These are phyloP conservation scores for Berkeleyomyces rouxiae DNA, from an alignment of 2,329 filamentous ascomycete genomes.

Conservation along the genomic window DNA sequence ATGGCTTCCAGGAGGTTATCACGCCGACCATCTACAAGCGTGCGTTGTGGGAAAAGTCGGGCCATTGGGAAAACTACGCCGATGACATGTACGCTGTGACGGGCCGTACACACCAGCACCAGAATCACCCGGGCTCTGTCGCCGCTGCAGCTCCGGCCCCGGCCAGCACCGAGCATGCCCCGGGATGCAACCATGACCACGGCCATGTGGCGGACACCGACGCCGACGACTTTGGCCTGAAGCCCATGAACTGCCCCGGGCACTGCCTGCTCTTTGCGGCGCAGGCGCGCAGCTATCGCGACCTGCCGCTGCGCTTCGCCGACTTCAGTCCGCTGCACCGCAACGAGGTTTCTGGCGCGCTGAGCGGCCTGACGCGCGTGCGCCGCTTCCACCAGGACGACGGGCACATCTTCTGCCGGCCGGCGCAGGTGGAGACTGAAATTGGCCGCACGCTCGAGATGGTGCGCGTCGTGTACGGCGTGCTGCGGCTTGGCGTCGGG, in stretches of 20 bases:
- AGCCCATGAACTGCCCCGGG: constrained; percentile 87
- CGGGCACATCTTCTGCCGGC: constrained; percentile 77
- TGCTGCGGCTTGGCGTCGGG: constrained; percentile 47
- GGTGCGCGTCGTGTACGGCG: constrained; percentile 53
- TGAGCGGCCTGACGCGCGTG: constrained; percentile 70
- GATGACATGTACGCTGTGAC: constrained; percentile 83
- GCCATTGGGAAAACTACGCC: constrained; percentile 77
- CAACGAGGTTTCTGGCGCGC: constrained; percentile 67
- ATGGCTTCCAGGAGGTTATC: constrained; percentile 77
- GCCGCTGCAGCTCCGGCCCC: neutral
- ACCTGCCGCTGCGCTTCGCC: constrained; percentile 68
- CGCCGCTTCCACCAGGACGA: constrained; percentile 83
- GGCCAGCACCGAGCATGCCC: neutral
- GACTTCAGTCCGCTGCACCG: constrained; percentile 79
- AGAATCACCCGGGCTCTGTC: neutral
- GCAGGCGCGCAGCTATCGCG: constrained; percentile 56
- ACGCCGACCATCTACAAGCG: constrained; percentile 86
- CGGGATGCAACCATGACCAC: constrained; percentile 16
- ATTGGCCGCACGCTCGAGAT: constrained; percentile 60
- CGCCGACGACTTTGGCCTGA: constrained; percentile 61
- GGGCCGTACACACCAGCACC: constrained; percentile 25
- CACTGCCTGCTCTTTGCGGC: constrained; percentile 74
- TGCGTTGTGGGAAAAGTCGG: constrained; percentile 69
- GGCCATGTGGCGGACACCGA: constrained; percentile 26
- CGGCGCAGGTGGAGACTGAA: constrained; percentile 56